A percentile compares a stretch with the other conserved stretches of the same genome.
Conservation (phyloP, 2,329 filamentous ascomycete species). For the Colletotrichum godetiae region DNA sequence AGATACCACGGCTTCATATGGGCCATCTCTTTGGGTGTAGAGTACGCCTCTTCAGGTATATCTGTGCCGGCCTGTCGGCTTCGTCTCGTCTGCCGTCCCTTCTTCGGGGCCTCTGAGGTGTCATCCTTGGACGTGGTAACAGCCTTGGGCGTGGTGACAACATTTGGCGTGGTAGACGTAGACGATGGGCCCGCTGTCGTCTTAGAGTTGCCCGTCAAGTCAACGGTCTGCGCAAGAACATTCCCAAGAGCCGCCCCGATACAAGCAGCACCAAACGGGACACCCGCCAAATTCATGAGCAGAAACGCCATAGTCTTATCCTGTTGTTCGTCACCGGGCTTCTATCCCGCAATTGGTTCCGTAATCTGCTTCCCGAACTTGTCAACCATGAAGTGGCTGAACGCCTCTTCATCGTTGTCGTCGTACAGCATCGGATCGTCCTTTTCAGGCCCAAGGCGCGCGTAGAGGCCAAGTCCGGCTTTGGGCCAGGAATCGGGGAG, state of each 20-base stretch:
- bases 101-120: neutral
- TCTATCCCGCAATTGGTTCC: constrained; percentile 39
- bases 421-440: constrained; percentile 53
- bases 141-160: too few relatives aligned
- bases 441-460: constrained; percentile 49
- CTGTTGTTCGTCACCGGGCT: neutral
- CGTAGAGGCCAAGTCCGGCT: constrained; percentile 53
- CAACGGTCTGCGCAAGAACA: neutral
- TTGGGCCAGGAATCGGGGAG: constrained; percentile 54
- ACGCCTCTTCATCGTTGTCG: constrained; percentile 54
- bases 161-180: neutral
- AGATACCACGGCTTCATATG: neutral
- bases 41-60: neutral
- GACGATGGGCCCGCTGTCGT: neutral
- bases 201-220: neutral
- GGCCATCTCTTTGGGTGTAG: neutral
- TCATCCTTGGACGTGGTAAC: too few relatives aligned
- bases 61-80: neutral
- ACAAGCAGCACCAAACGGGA: neutral
- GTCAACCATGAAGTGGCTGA: constrained; percentile 57
- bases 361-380: constrained; percentile 49
- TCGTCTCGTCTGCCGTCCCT: neutral
- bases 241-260: neutral
- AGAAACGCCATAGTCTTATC: neutral
- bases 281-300: neutral